These are phyloP conservation scores for Aspergillus incahuasiensis DNA, from an alignment of 495 filamentous ascomycete genomes.

Conservation along the genomic window DNA sequence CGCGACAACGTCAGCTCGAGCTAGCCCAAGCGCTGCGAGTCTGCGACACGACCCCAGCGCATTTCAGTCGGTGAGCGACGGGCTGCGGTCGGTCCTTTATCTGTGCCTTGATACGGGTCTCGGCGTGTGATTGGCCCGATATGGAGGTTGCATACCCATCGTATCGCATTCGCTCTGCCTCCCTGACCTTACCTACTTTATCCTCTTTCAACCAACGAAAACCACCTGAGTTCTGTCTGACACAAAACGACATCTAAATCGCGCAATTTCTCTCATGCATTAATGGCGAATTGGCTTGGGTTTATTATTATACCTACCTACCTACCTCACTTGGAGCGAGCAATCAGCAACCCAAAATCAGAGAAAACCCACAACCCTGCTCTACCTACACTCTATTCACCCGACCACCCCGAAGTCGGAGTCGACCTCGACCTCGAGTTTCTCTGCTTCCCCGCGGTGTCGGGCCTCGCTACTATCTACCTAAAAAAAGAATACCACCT, in stretches of 20 bases:
- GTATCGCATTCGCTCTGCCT: neutral
- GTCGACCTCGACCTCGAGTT: too few species aligned
- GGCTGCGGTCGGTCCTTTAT: conserved; percentile 7
- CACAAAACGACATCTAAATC: conserved; percentile 12
- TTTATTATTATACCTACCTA: conserved; percentile 18
- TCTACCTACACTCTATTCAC: too few species aligned
- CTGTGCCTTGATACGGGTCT: conserved; percentile 10
- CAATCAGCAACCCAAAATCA: neutral
- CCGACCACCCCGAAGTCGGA: neutral
- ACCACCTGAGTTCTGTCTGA: conserved; percentile 4
- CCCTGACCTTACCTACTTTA: neutral
- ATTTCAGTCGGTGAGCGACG: conserved; percentile 15
- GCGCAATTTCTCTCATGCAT: conserved; percentile 20
- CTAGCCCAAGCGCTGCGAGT: neutral
- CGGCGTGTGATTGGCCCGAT: conserved; percentile 16
- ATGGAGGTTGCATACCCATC: conserved; percentile 14
- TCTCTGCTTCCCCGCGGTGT: neutral
- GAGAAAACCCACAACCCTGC: neutral
- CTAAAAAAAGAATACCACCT: conserved; percentile 5
- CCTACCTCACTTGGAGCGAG: conserved; percentile 9
- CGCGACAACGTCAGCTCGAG: neutral
- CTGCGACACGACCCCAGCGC: neutral
- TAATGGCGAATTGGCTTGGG: conserved; percentile 38
- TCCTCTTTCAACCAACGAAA: conserved; percentile 1
- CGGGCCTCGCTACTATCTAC: neutral